Percentiles rank a stretch among this genome's conserved stretches.
Conservation (phyloP, 108 stramenopile species). For the Conticribra guillardii region DNA sequence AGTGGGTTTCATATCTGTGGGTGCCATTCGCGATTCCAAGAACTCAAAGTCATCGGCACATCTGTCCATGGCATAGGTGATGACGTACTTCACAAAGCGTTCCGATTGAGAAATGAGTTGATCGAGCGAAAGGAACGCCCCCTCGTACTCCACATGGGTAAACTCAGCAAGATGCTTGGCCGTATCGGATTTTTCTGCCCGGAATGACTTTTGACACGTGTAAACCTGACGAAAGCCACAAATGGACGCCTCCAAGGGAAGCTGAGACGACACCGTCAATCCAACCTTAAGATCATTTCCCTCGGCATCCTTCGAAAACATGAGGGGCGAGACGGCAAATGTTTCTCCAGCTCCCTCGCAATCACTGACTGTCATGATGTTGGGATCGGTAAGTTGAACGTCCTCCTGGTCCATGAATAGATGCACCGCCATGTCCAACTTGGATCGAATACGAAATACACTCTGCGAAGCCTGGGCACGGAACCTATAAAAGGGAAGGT, state of each 20-base stretch:
- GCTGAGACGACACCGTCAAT: conserved; percentile 94
- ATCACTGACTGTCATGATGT: conserved; percentile 85
- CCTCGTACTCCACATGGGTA: conserved; percentile 96
- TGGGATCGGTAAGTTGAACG: conserved; percentile 63
- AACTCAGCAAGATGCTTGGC: conserved; percentile 96
- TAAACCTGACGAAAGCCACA: conserved; percentile 93
- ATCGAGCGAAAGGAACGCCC: conserved; percentile 82
- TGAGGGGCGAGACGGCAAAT: conserved; percentile 77
- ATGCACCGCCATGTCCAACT: conserved; percentile 68
- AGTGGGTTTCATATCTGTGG: conserved; percentile 60
- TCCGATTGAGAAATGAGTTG: conserved; percentile 91
- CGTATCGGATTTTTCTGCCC: conserved; percentile 95
- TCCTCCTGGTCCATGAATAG: conserved; percentile 70
- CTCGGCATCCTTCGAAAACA: conserved; percentile 62
- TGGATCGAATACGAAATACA: conserved; percentile 64
- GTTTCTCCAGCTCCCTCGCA: conserved; percentile 98
- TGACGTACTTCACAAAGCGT: conserved; percentile 93
- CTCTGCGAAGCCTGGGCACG: conserved; percentile 61
- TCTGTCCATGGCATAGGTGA: conserved; percentile 83
- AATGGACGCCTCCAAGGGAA: conserved; percentile 93
- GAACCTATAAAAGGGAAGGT: conserved; percentile 60
- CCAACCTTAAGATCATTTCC: conserved; percentile 59
- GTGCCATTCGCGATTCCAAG: conserved; percentile 77
- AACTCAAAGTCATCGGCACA: conserved; percentile 90
- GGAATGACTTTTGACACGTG: conserved; percentile 95